Evolutionary conservation across 768 basidiomycete genomes (phyloP), one percentile per base, ranked within the genome.

Genomic region (Agaricus blazei): DNA sequence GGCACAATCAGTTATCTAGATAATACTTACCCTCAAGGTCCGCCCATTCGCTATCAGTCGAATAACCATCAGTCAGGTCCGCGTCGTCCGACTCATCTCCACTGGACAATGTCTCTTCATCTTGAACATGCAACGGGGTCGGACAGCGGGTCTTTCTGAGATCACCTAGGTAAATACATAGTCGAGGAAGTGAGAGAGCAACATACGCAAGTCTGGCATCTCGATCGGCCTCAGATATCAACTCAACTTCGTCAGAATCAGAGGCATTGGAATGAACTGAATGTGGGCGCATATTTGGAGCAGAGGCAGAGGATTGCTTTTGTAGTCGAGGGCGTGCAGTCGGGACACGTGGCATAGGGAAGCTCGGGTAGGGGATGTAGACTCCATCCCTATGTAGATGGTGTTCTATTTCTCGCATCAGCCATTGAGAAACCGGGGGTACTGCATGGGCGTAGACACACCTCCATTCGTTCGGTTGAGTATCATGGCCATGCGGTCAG

Each of bases 11-110:
- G 5, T 37, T 41, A n/a, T 26, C 15, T 7, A 15, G 24, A 38
- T 51, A 14, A 45, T 19, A 59, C 69, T 57, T 55, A 82, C 81
- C 75, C 47, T 59, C 62, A 48, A 70, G 51, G 51, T 82, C 75
- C 28, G 75, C 76, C 79, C 75, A 78, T 49, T 72, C 70, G 65
- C 72, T 72, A 44, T 79, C 79, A 11, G 79, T 75, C 44, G 73
- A 77, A 53, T 71, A 70, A 38, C 67, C 71, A 46, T 86, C 85
- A 2, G 83, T 87, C 48, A 88, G 64, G 62, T 86, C 87, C 24
- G 81, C 83, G 59, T 88, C 72, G 60, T 92, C 91, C 2, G 90
- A 92, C 67, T 93, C 90, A 59, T 91, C 90, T 3, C 81, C 83
- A 48, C 83, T 86, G 8, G 80, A 82, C 62, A 84, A 75, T 15